Base-by-base conservation (phyloP, 805 yeast genomes). In the Saccharomyces paradoxus region DNA sequence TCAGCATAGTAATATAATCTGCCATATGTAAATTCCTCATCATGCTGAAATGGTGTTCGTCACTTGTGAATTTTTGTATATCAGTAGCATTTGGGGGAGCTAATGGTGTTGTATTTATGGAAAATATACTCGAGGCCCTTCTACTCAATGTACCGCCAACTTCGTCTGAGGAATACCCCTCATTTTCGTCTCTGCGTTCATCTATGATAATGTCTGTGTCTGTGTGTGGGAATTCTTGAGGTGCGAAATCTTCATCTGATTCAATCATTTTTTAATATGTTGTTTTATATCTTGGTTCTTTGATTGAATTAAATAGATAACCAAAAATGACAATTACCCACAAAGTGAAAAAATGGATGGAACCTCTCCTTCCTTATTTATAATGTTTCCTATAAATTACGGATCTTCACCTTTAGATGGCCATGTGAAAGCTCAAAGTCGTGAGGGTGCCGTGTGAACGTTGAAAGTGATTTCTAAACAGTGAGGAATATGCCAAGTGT, bases 1-100 rank as follows among this genome's bases (percentile, higher is more conserved):
- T 94, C 69, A 94, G 76, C 76, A 91, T 80, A 2, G 99, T 94
- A 70, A 94, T 94, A 74, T 85, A 89, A 71, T 94, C 99, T 5
- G 99, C 99, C 83, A 92, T 77, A 70, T 94, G 98, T 60, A 94
- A 79, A 64, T 87, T 86, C 66, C 96, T 77, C 54, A 94, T 74
- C 81, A 94, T 81, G 54, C 91, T 84, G 60, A 92, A 85, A 69
- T 92, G 97, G 66, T 96, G 79, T 50, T 79, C 79, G 71, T 92
- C 98, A 41, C 83, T 80, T 53, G 90, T 84, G 68, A 91, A 90
- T 49, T 85, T 88, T 57, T 80, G 77, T 64, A 89, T 84, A 69
- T 92, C 96, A 17, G 77, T 77, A 55, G 83, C 83, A 63, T 86
- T 88, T 9, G 94, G 92, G 48, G 87, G 84, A 10, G 89, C 91